Percentiles rank a stretch among this genome's conserved stretches.
Evolutionary conservation across 2,329 filamentous ascomycete species (phyloP).

Genomic region (Xylariales sp.): DNA sequence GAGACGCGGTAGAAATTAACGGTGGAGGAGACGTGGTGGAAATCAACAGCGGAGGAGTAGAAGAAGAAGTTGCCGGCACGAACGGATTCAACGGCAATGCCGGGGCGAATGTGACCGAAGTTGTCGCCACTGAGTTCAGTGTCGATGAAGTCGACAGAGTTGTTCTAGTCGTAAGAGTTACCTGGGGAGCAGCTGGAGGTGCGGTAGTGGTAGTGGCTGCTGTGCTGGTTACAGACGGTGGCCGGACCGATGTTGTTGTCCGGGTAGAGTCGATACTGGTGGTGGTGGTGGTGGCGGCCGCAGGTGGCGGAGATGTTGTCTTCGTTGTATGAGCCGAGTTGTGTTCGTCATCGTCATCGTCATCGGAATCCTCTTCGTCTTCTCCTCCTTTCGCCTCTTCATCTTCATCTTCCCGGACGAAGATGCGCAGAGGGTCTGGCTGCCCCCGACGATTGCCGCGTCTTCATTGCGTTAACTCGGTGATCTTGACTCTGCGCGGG

Average conservation of each 20-base stretch:
- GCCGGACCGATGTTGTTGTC: neutral
- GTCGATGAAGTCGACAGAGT: neutral
- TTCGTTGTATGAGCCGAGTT: neutral
- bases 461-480: conserved; percentile 1
- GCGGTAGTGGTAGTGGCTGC: neutral
- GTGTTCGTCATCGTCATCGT: neutral
- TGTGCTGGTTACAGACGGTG: neutral
- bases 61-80: neutral
- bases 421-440: conserved; percentile 8
- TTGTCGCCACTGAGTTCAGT: neutral
- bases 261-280: neutral
- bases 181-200: neutral
- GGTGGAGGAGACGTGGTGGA: too few species aligned
- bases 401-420: conserved; percentile 4
- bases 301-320: neutral
- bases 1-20: too few species aligned
- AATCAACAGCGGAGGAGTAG: too few species aligned
- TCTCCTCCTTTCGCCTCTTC: neutral
- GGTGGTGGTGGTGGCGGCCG: neutral
- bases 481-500: neutral
- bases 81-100: neutral
- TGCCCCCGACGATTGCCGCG: conserved; percentile 11
- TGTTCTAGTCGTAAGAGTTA: neutral
- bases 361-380: neutral
- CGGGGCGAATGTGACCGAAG: neutral